Percentiles rank a stretch among this genome's conserved stretches.
Evolutionary conservation across 305 asterid species (phyloP).

Genomic region (Caryopteris hybrid): DNA sequence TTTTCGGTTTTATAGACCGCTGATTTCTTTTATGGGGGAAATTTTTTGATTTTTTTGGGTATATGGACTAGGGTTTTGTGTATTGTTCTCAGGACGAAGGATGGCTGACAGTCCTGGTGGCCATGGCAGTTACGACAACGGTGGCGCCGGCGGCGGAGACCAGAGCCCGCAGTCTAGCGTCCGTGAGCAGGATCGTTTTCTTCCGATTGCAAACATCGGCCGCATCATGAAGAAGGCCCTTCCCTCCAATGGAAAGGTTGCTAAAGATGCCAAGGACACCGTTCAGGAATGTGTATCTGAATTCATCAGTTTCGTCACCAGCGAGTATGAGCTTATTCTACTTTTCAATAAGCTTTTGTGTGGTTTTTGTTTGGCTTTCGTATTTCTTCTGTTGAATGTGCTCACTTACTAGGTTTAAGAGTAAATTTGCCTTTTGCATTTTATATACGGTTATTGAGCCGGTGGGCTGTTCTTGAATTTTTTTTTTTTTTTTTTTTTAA

Average conservation of each 20-base stretch:
- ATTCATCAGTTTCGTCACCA: conserved; percentile 64
- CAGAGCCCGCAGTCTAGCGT: conserved; percentile 60
- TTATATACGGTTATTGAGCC: background rate
- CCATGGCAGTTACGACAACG: conserved; percentile 42
- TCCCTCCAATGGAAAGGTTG: conserved; percentile 55
- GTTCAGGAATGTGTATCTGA: conserved; percentile 76
- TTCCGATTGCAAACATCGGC: conserved; percentile 69
- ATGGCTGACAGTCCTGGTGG: conserved; percentile 60
- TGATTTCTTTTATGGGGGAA: background rate
- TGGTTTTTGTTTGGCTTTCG: background rate
- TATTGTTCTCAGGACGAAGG: conserved; percentile 15
- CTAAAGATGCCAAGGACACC: conserved; percentile 56
- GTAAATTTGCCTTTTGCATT: background rate
- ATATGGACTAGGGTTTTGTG: conserved; percentile 41
- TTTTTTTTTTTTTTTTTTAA: background rate
- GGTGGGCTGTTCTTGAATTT: background rate
- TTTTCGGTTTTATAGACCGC: background rate
- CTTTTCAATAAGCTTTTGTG: background rate
- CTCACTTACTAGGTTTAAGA: background rate
- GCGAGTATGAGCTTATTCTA: conserved; percentile 39
- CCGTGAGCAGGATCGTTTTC: conserved; percentile 71
- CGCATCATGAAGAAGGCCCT: conserved; percentile 68
- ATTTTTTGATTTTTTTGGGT: background rate
- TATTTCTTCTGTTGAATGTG: background rate
- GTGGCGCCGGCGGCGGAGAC: conserved; percentile 38